These are phyloP conservation scores for Yamadazyma kanchanaburiensis DNA, from an alignment of 1,139 yeast species.

Conservation along the genomic window DNA sequence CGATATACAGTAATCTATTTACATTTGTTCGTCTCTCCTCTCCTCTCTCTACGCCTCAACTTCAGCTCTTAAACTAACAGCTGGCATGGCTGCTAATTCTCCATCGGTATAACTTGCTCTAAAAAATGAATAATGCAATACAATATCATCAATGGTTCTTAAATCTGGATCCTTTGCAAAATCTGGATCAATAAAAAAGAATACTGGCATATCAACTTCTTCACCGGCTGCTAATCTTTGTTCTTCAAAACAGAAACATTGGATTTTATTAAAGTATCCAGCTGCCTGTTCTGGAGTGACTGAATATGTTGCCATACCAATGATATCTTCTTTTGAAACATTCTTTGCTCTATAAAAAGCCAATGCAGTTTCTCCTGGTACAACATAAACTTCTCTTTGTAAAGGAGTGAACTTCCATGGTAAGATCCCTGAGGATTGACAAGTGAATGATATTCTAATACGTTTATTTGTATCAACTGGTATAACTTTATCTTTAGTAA, in stretches of 20 bases:
- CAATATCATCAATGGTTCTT: slow-evolving; percentile 87
- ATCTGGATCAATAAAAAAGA: slow-evolving; percentile 97
- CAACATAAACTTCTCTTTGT: slow-evolving; percentile 87
- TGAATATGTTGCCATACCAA: slow-evolving; percentile 97
- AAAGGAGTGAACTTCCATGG: slow-evolving; percentile 98
- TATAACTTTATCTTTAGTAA: slow-evolving; percentile 81
- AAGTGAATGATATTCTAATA: slow-evolving; percentile 79
- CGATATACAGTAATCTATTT: neutral
- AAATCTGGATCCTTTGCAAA: slow-evolving; percentile 92
- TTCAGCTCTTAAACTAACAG: slow-evolving; percentile 20
- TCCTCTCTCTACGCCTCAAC: slow-evolving; percentile 2
- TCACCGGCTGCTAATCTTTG: slow-evolving; percentile 93
- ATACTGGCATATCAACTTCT: slow-evolving; percentile 98
- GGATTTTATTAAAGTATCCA: slow-evolving; percentile 93
- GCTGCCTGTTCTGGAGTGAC: slow-evolving; percentile 97
- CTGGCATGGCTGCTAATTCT: slow-evolving; percentile 42
- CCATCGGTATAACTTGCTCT: slow-evolving; percentile 54
- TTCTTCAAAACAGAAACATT: slow-evolving; percentile 97
- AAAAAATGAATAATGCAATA: slow-evolving; percentile 90
- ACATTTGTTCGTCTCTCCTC: neutral
- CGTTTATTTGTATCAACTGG: slow-evolving; percentile 88
- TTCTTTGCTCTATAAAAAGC: slow-evolving; percentile 95
- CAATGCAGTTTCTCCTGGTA: slow-evolving; percentile 97
- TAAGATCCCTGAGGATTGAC: slow-evolving; percentile 85
- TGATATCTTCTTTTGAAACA: slow-evolving; percentile 79